Evolutionary conservation across 2,329 filamentous ascomycete species (phyloP), one percentile per base, ranked within the genome.

Genomic region (Leptosphaerulina australis): DNA sequence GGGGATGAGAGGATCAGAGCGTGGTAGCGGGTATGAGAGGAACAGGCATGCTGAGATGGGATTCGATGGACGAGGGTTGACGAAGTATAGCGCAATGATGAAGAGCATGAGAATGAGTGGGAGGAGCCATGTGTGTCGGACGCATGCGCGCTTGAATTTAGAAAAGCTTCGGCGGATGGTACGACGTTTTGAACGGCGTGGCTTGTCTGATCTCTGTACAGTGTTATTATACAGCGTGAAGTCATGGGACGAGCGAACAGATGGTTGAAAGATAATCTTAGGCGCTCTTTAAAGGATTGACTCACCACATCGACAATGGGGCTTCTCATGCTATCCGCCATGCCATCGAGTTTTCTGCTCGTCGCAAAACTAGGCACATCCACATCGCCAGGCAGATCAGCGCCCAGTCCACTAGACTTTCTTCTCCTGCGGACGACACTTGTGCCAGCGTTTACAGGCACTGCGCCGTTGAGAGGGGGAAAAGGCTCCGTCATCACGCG

Each of bases 31-130:
- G 77, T 97, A 97, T 40, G 91, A 94, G 53, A 97, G 85, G 81
- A 96, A 96, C 73, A 97, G 85, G 72, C 91, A 91, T 74, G 81
- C 82, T 75, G 90, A 82, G 58, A 96, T 72, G 10, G 88, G 88
- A 73, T 97, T 97, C 50, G 87, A 84, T 54, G 86, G 80, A 62
- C 82, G 84, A 4, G 92, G 93, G 69, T 91, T 88, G 67, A 90
- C 70, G 59, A 85, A 83, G 75, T 93, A 97, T 54, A 84, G 79
- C 39, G 79, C 74, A 52, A 89, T 75, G 67, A 92, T 80, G 67
- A 85, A 64, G 51, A 81, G 54, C 50, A 90, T 74, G 50, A 95
- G 76, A 59, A 88, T 72, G 50, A 94, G 81, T 18, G 93, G 92
- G 39, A 81, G 77, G 14, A 85, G 69, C 83, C 83, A 86, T 21